Evolutionary conservation across 2,329 filamentous ascomycete species (phyloP), one percentile per base, ranked within the genome.

Genomic region (Aureobasidium vineae): DNA sequence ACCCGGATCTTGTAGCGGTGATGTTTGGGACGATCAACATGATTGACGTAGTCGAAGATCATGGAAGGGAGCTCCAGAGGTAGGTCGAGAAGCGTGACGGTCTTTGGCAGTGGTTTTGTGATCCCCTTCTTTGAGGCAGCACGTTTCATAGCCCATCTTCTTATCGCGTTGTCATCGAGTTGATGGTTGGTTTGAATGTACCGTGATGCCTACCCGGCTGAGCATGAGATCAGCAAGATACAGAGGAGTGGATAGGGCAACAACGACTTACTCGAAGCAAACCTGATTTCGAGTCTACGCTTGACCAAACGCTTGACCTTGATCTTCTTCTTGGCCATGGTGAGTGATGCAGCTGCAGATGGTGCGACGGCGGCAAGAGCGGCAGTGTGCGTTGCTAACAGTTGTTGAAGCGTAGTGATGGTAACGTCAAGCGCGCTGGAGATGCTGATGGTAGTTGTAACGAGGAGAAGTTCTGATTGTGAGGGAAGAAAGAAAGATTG

Each of bases 231-330:
- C 21, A 57, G 38, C 3, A n/a, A 31, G 15, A 31, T 41, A n/a
- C 21, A 31, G 5, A 2, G 2, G 10, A 11, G 3, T 2, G 16
- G 19, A n/a, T 0, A 0, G 26, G 23, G 16, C 21, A 28, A 1
- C 6, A 3, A 31, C 21, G 38, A 31, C 53, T 19, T 21, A 57
- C 53, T 57, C 5, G 15, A 26, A 19, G 36, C 23, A 41, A 2
- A 6, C 26, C 10, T 19, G 15, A 2, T 6, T 7, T 28, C 28
- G n/a, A 15, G 4, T 28, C 11, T 38, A 15, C 15, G 36, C 13
- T 50, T 31, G 47, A 13, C 47, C 47, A 15, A 26, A 26, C 13
- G 13, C 6, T 49, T 16, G 45, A 13, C 1, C 4, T 49, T 15
- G n/a, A 3, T 26, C 16, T 33, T 52, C 16, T 31, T 33, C n/a